A percentile compares a stretch with the other conserved stretches of the same genome.
Conservation (phyloP, 1,284 basidiomycete genomes). For the Moesziomyces sp. region DNA sequence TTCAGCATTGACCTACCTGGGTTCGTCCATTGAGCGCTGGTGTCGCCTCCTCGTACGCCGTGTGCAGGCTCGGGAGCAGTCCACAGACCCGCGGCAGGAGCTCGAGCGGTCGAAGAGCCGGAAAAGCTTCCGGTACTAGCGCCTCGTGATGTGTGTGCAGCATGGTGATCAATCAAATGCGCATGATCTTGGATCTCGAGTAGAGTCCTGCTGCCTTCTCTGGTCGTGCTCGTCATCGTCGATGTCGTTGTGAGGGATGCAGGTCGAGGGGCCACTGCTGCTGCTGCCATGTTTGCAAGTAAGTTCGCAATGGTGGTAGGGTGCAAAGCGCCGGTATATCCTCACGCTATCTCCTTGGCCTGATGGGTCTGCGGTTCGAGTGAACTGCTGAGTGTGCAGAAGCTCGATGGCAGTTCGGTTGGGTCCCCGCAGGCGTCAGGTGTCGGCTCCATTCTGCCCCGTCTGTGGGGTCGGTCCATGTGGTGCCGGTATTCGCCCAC, state of each 20-base stretch:
- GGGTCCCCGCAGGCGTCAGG: no score
- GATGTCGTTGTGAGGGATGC: not conserved
- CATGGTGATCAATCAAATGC: conserved; percentile 16
- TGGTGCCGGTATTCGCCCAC: not conserved
- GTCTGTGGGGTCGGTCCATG: not conserved
- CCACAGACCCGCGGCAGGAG: conserved; percentile 11
- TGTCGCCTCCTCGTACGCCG: conserved; percentile 7
- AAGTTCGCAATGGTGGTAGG: conserved; percentile 1
- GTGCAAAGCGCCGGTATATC: not conserved
- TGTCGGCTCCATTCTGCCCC: not conserved
- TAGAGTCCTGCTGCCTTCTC: not conserved
- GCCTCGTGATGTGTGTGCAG: conserved; percentile 4
- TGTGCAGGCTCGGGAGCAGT: conserved; percentile 6
- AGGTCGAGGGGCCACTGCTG: conserved; percentile 1
- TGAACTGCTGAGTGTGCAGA: no score
- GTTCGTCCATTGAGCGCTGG: conserved; percentile 8
- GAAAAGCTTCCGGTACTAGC: not conserved
- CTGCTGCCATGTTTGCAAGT: not conserved
- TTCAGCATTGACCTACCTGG: conserved; percentile 5
- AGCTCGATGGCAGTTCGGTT: no score
- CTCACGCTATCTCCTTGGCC: no score
- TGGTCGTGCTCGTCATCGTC: conserved; percentile 1
- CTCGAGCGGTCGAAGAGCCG: conserved; percentile 1
- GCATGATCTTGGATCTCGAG: conserved; percentile 15
- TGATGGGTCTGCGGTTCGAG: no score